Conservation (phyloP, 805 yeast genomes). For the Candida silvicultrix region DNA sequence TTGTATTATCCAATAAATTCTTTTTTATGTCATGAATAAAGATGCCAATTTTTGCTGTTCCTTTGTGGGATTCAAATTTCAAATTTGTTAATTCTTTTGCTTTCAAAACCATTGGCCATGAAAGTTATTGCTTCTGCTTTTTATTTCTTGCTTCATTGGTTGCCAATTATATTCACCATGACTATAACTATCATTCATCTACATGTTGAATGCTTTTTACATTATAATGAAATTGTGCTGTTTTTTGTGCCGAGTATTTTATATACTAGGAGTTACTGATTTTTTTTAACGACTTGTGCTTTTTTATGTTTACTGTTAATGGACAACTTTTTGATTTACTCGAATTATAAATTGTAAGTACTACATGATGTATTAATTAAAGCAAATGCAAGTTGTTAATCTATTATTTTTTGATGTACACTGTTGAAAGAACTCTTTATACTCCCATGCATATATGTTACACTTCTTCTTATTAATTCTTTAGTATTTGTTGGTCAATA, state of each 20-base stretch:
- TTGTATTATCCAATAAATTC: neutral
- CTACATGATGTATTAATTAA: too few relatives aligned
- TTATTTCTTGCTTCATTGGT: neutral
- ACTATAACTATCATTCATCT: too few relatives aligned
- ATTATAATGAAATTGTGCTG: neutral
- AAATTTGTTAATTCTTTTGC: neutral
- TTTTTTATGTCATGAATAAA: neutral
- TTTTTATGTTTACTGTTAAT: slow-evolving; percentile 1
- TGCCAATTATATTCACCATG: neutral
- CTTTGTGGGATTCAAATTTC: neutral
- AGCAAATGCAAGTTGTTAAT: neutral
- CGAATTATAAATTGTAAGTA: neutral
- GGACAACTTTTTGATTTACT: neutral
- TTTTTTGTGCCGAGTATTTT: neutral
- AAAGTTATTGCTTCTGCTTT: neutral
- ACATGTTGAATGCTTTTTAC: neutral
- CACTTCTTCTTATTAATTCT: slow-evolving; percentile 2
- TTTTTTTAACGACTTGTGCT: neutral
- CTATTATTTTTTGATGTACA: neutral
- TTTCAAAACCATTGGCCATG: too few relatives aligned
- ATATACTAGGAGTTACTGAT: slow-evolving; percentile 1
- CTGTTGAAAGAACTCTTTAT: neutral
- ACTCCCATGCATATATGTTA: neutral
- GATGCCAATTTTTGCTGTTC: neutral
- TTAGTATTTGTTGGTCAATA: slow-evolving; percentile 32